These are phyloP conservation scores for Zygosaccharomyces bailii DNA, from an alignment of 805 yeast species.

Conservation along the genomic window DNA sequence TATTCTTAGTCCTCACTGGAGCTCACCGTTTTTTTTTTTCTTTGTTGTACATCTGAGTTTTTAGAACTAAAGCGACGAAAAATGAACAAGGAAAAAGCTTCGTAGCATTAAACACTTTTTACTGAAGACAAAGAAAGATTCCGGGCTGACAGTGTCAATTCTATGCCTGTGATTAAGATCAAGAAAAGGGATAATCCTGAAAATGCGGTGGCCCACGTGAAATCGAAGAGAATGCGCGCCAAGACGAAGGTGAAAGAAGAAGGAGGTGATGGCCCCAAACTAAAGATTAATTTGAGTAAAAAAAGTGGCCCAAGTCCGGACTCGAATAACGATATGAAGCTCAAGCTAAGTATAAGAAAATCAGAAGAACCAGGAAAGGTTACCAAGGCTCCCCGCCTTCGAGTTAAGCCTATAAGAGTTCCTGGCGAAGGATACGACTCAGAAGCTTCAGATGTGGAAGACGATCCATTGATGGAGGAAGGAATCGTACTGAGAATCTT, in stretches of 20 bases:
- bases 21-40: slow-evolving; percentile 10
- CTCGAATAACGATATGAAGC: slow-evolving; percentile 19
- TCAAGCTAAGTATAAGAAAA: slow-evolving; percentile 28
- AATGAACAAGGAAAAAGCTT: neutral
- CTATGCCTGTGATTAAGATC: slow-evolving; percentile 31
- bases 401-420: slow-evolving; percentile 58
- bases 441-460: slow-evolving; percentile 94
- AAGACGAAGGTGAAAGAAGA: slow-evolving; percentile 18
- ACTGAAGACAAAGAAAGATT: too few relatives aligned
- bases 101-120: too few relatives aligned
- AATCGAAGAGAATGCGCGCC: slow-evolving; percentile 26
- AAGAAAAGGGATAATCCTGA: slow-evolving; percentile 27
- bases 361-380: slow-evolving; percentile 31
- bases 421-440: slow-evolving; percentile 97
- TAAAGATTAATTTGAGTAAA: slow-evolving; percentile 27
- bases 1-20: neutral
- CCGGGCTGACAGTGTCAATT: too few relatives aligned
- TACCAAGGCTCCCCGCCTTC: slow-evolving; percentile 42
- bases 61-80: too few relatives aligned
- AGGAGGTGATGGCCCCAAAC: slow-evolving; percentile 18
- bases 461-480: slow-evolving; percentile 88
- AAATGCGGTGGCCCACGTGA: slow-evolving; percentile 19
- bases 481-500: slow-evolving; percentile 75
- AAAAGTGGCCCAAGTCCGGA: slow-evolving; percentile 12
- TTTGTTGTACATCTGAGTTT: too few relatives aligned